A percentile compares a stretch with the other conserved stretches of the same genome.
phyloP scores from a whole-genome alignment of 192 early-diverging fungal species.

The Entomortierella chlamydospora region DNA sequence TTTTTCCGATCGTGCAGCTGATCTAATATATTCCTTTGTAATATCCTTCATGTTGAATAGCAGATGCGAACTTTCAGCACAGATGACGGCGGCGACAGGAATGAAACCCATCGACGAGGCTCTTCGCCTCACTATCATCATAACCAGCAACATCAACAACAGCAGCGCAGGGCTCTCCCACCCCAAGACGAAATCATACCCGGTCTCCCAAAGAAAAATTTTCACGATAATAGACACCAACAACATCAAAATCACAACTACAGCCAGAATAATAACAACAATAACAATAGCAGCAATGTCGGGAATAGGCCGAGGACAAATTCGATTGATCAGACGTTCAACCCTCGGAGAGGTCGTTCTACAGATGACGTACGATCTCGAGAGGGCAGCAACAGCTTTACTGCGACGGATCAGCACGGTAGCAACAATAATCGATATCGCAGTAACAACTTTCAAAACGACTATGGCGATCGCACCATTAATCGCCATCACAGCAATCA shows the following conservation, averaged over 20 bases:
- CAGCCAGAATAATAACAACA: not conserved
- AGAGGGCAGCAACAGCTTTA: not conserved
- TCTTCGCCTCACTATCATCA: not conserved
- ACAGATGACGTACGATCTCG: not conserved
- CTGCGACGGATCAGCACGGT: not conserved
- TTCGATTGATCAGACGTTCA: not conserved
- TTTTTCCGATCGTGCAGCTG: too few relatives aligned
- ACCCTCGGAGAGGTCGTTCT: not conserved
- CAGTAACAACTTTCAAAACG: not conserved
- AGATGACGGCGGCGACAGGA: not conserved
- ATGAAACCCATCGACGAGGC: not conserved
- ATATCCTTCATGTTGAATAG: not conserved
- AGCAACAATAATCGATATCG: not conserved
- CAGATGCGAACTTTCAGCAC: slow-evolving; percentile 11
- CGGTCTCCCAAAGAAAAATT: not conserved
- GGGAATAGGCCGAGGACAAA: not conserved
- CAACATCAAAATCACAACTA: not conserved
- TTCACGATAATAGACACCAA: not conserved
- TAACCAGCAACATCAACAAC: slow-evolving; percentile 2
- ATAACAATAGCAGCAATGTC: not conserved
- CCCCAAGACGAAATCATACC: slow-evolving; percentile 3
- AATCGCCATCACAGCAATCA: not conserved
- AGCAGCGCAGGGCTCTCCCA: slow-evolving; percentile 5
- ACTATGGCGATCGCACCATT: not conserved
- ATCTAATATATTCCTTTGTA: too few relatives aligned